These are phyloP conservation scores for Colletotrichum noveboracense DNA, from an alignment of 2,329 filamentous ascomycete genomes.

Conservation along the genomic window DNA sequence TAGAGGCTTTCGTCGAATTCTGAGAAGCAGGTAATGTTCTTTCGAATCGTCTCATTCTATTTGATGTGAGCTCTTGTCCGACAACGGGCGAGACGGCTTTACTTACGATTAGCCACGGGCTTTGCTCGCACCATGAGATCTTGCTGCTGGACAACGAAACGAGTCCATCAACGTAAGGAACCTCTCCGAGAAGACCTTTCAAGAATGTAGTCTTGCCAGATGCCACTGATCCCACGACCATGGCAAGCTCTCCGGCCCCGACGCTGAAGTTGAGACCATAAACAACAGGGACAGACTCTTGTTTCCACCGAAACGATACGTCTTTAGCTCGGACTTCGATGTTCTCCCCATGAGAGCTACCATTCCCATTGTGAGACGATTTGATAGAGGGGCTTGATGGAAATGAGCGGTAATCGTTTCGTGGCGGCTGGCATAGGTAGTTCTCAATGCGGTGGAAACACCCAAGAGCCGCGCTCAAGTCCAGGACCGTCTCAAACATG, in stretches of 20 bases:
- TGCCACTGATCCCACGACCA: conserved; percentile 48
- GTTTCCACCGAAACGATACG: conserved; percentile 40
- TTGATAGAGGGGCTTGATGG: background rate
- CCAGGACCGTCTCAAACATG: conserved; percentile 35
- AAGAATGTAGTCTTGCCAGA: conserved; percentile 50
- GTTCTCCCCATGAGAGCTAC: background rate
- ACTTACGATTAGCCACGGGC: conserved; percentile 36
- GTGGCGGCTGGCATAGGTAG: conserved; percentile 29
- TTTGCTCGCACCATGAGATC: conserved; percentile 38
- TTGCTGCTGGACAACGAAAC: conserved; percentile 16
- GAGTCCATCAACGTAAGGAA: conserved; percentile 24
- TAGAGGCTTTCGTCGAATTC: conserved; percentile 30
- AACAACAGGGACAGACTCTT: conserved; percentile 30
- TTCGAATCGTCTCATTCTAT: conserved; percentile 36
- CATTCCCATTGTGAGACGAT: background rate
- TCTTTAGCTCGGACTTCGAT: conserved; percentile 22
- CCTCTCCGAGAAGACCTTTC: conserved; percentile 42
- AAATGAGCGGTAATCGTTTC: conserved; percentile 27
- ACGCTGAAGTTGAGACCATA: conserved; percentile 37
- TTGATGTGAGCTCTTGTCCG: background rate
- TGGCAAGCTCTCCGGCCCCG: conserved; percentile 34
- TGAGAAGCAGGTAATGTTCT: conserved; percentile 38
- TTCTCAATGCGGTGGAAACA: conserved; percentile 31
- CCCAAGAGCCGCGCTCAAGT: conserved; percentile 24
- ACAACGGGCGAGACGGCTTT: background rate